Evolutionary conservation across 768 basidiomycete genomes (phyloP).

Genomic region (Russula sp.): DNA sequence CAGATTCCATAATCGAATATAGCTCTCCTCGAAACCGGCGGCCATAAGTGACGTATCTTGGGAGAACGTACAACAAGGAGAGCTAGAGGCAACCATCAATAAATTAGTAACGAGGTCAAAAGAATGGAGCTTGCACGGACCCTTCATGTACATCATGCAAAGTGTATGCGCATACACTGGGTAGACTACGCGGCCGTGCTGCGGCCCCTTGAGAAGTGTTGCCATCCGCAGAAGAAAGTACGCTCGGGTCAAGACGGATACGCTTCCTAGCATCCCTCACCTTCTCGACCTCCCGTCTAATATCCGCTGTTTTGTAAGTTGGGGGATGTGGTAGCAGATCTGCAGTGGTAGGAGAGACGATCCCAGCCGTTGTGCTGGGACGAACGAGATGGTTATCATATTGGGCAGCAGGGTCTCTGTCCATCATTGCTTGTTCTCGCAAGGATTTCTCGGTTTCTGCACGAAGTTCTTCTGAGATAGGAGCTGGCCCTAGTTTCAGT

Average conservation of each 20-base stretch:
- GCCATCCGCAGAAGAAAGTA: constrained; percentile 49
- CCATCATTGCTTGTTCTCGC: constrained; percentile 74
- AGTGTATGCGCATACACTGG: constrained; percentile 94
- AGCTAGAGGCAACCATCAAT: constrained; percentile 38
- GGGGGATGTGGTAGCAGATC: constrained; percentile 81
- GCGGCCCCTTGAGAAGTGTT: constrained; percentile 53
- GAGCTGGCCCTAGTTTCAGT: constrained; percentile 81
- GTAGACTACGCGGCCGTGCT: constrained; percentile 62
- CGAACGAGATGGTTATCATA: constrained; percentile 56
- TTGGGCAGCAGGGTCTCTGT: constrained; percentile 59
- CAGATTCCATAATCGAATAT: constrained; percentile 89
- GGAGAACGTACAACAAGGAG: constrained; percentile 85
- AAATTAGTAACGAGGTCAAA: neutral
- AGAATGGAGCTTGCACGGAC: constrained; percentile 41
- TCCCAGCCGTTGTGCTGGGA: constrained; percentile 45
- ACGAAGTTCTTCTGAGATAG: constrained; percentile 72
- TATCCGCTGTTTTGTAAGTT: constrained; percentile 77
- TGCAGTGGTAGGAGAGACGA: constrained; percentile 55
- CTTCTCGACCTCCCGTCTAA: constrained; percentile 84
- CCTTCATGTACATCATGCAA: constrained; percentile 93
- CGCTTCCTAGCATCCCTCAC: constrained; percentile 88
- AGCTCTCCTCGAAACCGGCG: constrained; percentile 92
- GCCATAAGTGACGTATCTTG: constrained; percentile 89
- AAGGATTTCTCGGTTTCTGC: constrained; percentile 74
- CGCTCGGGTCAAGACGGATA: constrained; percentile 80